These are phyloP conservation scores for Lojkania enalia DNA, from an alignment of 2,329 filamentous ascomycete species.

Conservation along the genomic window DNA sequence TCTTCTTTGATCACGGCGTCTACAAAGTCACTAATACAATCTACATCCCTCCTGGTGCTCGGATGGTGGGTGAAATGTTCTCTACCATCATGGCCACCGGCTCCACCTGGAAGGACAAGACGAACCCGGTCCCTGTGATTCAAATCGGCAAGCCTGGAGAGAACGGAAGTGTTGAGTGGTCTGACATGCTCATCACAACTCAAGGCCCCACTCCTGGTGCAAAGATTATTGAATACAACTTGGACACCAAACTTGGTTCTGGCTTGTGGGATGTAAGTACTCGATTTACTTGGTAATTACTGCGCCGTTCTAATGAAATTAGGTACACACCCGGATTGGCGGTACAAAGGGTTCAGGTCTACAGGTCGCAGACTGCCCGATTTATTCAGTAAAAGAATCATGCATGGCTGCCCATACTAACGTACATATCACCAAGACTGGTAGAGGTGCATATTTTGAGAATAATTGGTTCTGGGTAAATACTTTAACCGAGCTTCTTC, in stretches of 20 bases:
- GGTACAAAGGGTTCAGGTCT: conserved; percentile 78
- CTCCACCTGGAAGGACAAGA: conserved; percentile 50
- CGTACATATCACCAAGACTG: conserved; percentile 55
- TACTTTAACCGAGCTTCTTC: no score
- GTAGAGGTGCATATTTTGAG: conserved; percentile 72
- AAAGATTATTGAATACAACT: conserved; percentile 73
- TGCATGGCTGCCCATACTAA: conserved; percentile 72
- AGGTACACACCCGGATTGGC: conserved; percentile 77
- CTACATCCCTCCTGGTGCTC: conserved; percentile 68
- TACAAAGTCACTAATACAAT: conserved; percentile 62
- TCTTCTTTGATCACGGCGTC: conserved; percentile 63
- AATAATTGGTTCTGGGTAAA: conserved; percentile 84
- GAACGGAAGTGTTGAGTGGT: conserved; percentile 69
- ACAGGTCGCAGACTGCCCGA: conserved; percentile 75
- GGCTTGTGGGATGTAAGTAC: conserved; percentile 89
- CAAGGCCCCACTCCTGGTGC: conserved; percentile 71
- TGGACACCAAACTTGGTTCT: conserved; percentile 53
- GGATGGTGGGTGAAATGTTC: conserved; percentile 84
- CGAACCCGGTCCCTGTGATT: conserved; percentile 65
- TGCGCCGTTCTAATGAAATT: not conserved
- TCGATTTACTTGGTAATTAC: conserved; percentile 49
- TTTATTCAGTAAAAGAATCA: conserved; percentile 61
- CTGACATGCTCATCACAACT: conserved; percentile 73
- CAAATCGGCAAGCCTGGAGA: conserved; percentile 68
- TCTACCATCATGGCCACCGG: conserved; percentile 82